Base-by-base conservation (phyloP, 768 basidiomycete genomes). In the Rossbeevera mucosa region DNA sequence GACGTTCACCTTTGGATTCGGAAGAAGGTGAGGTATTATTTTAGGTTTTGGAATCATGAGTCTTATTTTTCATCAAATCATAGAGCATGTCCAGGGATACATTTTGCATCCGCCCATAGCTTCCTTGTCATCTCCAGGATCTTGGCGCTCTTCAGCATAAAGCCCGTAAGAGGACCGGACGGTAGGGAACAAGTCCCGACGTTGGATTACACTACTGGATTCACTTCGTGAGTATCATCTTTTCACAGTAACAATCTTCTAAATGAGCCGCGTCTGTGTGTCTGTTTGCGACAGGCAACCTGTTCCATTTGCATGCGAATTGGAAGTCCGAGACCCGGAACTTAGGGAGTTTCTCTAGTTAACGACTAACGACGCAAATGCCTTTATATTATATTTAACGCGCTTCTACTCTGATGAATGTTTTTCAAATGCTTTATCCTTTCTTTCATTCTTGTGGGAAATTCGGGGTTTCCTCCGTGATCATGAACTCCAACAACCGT, bases 141-240 rank as follows among this genome's bases (percentile, higher is more conserved):
- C 14, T 61, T 69, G 14, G 59, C 65, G 11, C 36, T 57, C 5
- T 68, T 66, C 42, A 47, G 56, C 25, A 62, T 68, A 14, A 44
- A 31, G 22, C 52, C 54, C 26, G 56, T 53, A 5, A 48, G 44
- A 41, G 62, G 65, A 38, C 51, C 51, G 7, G 54, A 57, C 5
- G 66, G 67, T 26, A 56, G 44, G n/a, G 61, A 54, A 28, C 50
- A 64, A 9, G 54, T 60, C 13, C 52, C 52, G 42, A 25, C 13
- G 3, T 11, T 53, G 7, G 45, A 41, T 8, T 56, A 56, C 44
- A 56, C 50, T 5, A 8, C 38, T 20, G 22, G 44, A 6, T 47
- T 55, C 20, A 52, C 54, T 28, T 47, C 51, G 51, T 52, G 28
- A 24, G 38, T 46, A 20, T 42, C 4, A 11, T 30, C 18, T 30